phyloP scores from a whole-genome alignment of 768 basidiomycete species.

The Baorangia bicolor region DNA sequence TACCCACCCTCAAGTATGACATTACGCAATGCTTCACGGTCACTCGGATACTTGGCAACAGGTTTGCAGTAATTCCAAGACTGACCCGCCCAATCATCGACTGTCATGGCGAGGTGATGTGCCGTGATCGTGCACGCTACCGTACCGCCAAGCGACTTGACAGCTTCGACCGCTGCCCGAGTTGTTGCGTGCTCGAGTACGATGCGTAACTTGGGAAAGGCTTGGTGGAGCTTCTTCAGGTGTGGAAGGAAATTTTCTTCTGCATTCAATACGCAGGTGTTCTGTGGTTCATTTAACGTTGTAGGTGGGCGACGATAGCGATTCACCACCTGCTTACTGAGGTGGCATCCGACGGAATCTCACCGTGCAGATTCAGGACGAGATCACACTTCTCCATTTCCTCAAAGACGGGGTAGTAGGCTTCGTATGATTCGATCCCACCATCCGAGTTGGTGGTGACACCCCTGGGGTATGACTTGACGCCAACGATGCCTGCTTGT shows the following conservation, averaged over 20 bases:
- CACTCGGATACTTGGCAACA: constrained; percentile 93
- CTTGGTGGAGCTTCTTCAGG: constrained; percentile 71
- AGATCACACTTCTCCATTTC: constrained; percentile 92
- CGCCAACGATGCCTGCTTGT: constrained; percentile 77
- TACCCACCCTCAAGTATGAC: constrained; percentile 70
- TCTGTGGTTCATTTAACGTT: constrained; percentile 41
- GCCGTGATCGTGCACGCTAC: constrained; percentile 97
- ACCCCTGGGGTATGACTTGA: constrained; percentile 96
- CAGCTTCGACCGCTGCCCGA: constrained; percentile 83
- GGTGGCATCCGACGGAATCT: constrained; percentile 83
- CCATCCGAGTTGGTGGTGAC: constrained; percentile 97
- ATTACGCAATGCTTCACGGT: constrained; percentile 77
- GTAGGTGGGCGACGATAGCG: not conserved
- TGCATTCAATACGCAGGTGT: constrained; percentile 91
- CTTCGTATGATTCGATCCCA: constrained; percentile 93
- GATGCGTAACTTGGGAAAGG: constrained; percentile 89
- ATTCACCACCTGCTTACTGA: constrained; percentile 39
- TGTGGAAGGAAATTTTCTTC: constrained; percentile 89
- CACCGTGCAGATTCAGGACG: constrained; percentile 96
- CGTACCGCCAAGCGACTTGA: constrained; percentile 72
- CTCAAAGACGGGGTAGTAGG: constrained; percentile 90
- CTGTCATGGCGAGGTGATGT: constrained; percentile 90
- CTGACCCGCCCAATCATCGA: constrained; percentile 97
- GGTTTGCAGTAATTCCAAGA: constrained; percentile 97
- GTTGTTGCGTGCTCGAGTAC: constrained; percentile 98